phyloP scores from a whole-genome alignment of 2,329 filamentous ascomycete species.

The Colletotrichum sp. region DNA sequence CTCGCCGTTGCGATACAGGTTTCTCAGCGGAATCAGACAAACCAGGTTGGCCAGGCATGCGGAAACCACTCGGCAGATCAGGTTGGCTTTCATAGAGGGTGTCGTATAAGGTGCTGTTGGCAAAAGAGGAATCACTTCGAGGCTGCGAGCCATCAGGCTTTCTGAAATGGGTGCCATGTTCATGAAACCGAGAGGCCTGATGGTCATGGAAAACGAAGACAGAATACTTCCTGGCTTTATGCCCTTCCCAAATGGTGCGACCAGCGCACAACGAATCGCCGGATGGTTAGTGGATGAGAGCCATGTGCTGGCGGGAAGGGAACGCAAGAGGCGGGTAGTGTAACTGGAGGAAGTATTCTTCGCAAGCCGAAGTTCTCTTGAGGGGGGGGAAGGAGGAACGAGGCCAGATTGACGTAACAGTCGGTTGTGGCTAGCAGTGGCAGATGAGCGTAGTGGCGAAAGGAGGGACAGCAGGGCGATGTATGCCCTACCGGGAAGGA shows the following conservation, averaged over 20 bases:
- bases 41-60: conserved; percentile 48
- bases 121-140: neutral
- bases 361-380: neutral
- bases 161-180: neutral
- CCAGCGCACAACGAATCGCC: neutral
- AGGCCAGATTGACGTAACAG: neutral
- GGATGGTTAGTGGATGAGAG: neutral
- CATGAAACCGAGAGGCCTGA: neutral
- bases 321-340: neutral
- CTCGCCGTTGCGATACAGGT: conserved; percentile 58
- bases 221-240: neutral
- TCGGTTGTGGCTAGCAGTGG: neutral
- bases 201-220: neutral
- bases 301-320: neutral
- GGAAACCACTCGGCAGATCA: conserved; percentile 53
- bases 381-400: neutral
- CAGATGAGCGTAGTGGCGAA: neutral
- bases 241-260: neutral
- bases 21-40: conserved; percentile 55
- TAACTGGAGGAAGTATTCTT: neutral
- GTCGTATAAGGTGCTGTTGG: conserved; percentile 13
- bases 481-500: neutral
- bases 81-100: conserved; percentile 45
- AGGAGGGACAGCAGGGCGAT: neutral
- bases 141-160: neutral